phyloP scores from a whole-genome alignment of 495 filamentous ascomycete genomes.

The Xylona heveae region DNA sequence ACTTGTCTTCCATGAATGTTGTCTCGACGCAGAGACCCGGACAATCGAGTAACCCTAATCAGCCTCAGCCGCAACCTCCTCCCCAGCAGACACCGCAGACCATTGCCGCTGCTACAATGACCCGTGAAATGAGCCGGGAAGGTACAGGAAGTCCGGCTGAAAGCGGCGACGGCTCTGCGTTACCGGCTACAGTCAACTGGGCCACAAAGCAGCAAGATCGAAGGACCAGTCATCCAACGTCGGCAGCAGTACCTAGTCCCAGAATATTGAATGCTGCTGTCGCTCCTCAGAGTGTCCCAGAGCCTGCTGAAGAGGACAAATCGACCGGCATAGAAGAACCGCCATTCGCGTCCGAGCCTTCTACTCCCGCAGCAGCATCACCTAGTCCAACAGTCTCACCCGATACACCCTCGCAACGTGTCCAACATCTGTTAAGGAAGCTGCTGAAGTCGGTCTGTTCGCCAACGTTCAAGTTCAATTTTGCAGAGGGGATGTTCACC shows the following conservation, averaged over 20 bases:
- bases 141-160: constrained; percentile 33
- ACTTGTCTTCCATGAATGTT: constrained; percentile 89
- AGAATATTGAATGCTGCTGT: constrained; percentile 40
- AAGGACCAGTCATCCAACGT: constrained; percentile 56
- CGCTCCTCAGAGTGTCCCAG: constrained; percentile 23
- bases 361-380: neutral
- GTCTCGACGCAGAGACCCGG: constrained; percentile 53
- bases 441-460: constrained; percentile 31
- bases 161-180: constrained; percentile 54
- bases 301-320: constrained; percentile 16
- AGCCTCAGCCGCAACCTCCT: constrained; percentile 26
- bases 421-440: constrained; percentile 16
- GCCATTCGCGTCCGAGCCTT: constrained; percentile 3
- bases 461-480: constrained; percentile 38
- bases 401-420: constrained; percentile 1
- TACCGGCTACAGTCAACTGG: constrained; percentile 89
- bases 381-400: neutral
- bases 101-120: constrained; percentile 38
- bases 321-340: too few relatives aligned
- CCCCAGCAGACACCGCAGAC: constrained; percentile 23
- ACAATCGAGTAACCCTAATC: constrained; percentile 10
- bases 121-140: constrained; percentile 54
- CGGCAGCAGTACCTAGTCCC: constrained; percentile 62
- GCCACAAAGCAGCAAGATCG: constrained; percentile 48
- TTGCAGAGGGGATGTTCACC: constrained; percentile 27